These are phyloP conservation scores for Chlorella sorokiniana DNA, from an alignment of 139 green algal species.

Conservation along the genomic window DNA sequence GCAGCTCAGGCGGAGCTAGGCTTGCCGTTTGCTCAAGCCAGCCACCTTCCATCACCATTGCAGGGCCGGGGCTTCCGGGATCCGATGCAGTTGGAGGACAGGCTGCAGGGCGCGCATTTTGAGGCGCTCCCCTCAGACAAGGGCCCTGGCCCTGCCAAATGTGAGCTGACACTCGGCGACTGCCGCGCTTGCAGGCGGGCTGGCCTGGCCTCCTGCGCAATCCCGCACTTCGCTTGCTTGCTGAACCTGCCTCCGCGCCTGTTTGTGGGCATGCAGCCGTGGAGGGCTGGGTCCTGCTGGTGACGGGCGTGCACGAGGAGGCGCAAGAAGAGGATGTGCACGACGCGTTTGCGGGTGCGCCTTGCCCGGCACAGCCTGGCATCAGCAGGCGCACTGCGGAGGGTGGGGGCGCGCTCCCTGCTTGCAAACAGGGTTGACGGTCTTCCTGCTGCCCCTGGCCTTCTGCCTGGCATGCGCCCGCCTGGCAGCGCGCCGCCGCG, in stretches of 20 bases:
- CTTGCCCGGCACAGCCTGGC: neutral
- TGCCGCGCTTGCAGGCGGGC: neutral
- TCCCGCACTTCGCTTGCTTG: neutral
- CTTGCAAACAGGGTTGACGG: too few species aligned
- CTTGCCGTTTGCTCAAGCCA: too few species aligned
- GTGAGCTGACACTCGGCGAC: neutral
- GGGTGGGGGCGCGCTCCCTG: too few species aligned
- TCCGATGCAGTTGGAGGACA: conserved; percentile 24
- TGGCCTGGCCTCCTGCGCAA: neutral
- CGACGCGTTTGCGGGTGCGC: conserved; percentile 75
- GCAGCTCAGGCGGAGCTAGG: too few species aligned
- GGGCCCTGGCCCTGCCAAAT: conserved; percentile 32
- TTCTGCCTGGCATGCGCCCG: too few species aligned
- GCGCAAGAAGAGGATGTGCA: conserved; percentile 93
- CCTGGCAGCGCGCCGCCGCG: too few species aligned
- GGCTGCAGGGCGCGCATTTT: conserved; percentile 23
- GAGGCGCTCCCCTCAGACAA: conserved; percentile 33
- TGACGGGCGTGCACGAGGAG: conserved; percentile 94
- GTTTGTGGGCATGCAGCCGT: conserved; percentile 61
- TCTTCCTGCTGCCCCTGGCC: too few species aligned
- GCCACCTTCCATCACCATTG: too few species aligned
- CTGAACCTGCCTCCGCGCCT: neutral
- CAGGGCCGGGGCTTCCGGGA: conserved; percentile 39
- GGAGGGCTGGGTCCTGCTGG: conserved; percentile 95
- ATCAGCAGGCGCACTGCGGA: too few species aligned